phyloP scores from a whole-genome alignment of 345 rosid species.

The Murraya paniculata region DNA sequence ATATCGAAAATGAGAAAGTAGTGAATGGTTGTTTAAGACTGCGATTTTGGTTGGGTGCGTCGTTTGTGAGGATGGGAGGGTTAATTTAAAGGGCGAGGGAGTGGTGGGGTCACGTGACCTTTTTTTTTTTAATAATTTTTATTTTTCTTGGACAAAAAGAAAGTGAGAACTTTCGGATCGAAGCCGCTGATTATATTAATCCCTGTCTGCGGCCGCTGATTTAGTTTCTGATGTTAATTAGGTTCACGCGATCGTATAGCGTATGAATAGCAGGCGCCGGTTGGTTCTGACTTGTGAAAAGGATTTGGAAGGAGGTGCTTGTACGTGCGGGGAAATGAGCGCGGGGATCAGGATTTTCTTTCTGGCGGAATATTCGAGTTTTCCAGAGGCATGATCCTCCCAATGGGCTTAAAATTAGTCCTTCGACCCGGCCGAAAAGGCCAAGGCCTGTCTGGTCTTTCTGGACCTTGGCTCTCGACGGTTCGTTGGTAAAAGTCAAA shows the following conservation, averaged over 20 bases:
- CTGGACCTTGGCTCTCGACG: not conserved
- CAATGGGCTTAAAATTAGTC: not conserved
- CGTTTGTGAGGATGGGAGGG: not conserved
- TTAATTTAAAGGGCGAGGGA: not conserved
- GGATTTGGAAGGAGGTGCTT: not conserved
- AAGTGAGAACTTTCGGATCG: not conserved
- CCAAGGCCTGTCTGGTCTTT: not conserved
- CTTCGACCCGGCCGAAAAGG: not conserved
- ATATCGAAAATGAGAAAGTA: not conserved
- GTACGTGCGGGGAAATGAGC: not conserved
- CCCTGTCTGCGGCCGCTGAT: constrained; percentile 7
- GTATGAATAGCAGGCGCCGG: not conserved
- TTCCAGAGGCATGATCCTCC: not conserved
- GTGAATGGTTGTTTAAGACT: not conserved
- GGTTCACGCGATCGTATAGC: not conserved
- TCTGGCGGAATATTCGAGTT: constrained; percentile 1
- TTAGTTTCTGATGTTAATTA: not conserved
- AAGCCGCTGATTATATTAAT: not conserved
- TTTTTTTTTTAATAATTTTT: too few relatives aligned
- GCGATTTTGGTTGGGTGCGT: not conserved
- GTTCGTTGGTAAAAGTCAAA: not conserved
- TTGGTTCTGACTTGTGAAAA: too few relatives aligned
- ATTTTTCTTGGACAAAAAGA: not conserved
- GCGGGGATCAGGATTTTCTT: not conserved
- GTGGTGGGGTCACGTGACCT: not conserved